These are phyloP conservation scores for Trichosporon asahii DNA, from an alignment of 1,284 basidiomycete species.

Conservation along the genomic window DNA sequence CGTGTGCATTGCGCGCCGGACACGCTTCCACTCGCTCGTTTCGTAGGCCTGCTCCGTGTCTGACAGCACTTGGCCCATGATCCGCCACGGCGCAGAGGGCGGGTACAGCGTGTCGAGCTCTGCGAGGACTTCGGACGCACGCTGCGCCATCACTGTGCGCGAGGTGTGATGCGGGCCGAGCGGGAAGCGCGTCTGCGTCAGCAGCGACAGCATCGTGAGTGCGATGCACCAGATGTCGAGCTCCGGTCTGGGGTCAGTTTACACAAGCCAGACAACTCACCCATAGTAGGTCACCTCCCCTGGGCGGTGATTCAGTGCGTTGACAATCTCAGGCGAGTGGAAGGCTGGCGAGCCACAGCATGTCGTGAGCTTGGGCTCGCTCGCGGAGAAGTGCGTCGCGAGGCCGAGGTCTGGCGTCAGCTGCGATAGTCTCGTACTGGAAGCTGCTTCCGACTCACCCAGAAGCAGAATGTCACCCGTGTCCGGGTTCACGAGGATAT, in stretches of 20 bases:
- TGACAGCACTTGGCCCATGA: constrained; percentile 15
- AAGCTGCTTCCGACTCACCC: constrained; percentile 28
- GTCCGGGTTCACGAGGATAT: constrained; percentile 45
- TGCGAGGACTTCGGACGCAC: constrained; percentile 53
- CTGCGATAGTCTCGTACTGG: neutral
- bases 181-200: constrained; percentile 56
- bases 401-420: constrained; percentile 55
- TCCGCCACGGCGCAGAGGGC: constrained; percentile 35
- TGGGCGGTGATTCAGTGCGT: constrained; percentile 54
- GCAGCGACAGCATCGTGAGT: constrained; percentile 56
- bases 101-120: constrained; percentile 50
- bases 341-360: constrained; percentile 58
- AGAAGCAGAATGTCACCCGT: constrained; percentile 53
- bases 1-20: constrained; percentile 51
- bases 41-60: constrained; percentile 29
- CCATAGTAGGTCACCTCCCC: constrained; percentile 55
- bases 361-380: constrained; percentile 57
- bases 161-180: constrained; percentile 56
- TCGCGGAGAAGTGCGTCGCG: constrained; percentile 58
- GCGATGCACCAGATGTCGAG: constrained; percentile 61
- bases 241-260: constrained; percentile 54
- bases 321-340: constrained; percentile 57
- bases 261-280: constrained; percentile 26
- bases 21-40: constrained; percentile 39
- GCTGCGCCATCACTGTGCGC: constrained; percentile 53